Evolutionary conservation across 306 rosid species (phyloP), one percentile per base, ranked within the genome.

Genomic region (Abrus precatorius): DNA sequence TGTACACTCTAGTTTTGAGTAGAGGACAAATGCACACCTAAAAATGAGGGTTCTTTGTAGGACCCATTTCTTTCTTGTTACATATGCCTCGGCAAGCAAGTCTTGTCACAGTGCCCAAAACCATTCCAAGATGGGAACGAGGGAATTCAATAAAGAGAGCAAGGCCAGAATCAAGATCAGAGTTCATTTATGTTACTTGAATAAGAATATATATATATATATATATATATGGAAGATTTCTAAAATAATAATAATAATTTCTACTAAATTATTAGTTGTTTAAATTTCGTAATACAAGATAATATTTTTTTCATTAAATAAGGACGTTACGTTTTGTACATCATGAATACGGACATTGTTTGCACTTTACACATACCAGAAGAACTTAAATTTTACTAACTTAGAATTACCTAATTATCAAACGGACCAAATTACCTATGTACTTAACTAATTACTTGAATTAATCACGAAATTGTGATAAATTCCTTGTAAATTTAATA

Each of bases 31-130:
- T 33, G 28, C 30, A n/a, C 34, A 65, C 33, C 52, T 65, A 27
- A 41, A 65, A 40, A 7, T 65, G 13, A 65, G 52, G 52, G n/a
- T 40, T 40, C 13, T 41, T 40, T 8, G 54, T 67, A 45, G 72
- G 72, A 67, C 54, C 72, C 34, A 27, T 67, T 43, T 67, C 36
- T 20, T 9, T 67, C 36, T 27, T 62, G 69, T 62, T 62, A 34
- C 69, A 36, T 34, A 13, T 33, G 68, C 9, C 28, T 32, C 5
- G 67, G 27, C 9, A 32, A 60, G 43, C 67, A 62, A 13, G 69
- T 12, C 3, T 33, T 34, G 27, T 6, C 69, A 62, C 47, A 62
- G 5, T 12, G 20, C 67, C 40, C 44, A 30, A 60, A 65, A 40
- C 71, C 71, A 65, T 64, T 64, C 30, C 69, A 44, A 36, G 29